Evolutionary conservation across 331 rosid genomes (phyloP).

Genomic region (Erythrophleum ivorense): DNA sequence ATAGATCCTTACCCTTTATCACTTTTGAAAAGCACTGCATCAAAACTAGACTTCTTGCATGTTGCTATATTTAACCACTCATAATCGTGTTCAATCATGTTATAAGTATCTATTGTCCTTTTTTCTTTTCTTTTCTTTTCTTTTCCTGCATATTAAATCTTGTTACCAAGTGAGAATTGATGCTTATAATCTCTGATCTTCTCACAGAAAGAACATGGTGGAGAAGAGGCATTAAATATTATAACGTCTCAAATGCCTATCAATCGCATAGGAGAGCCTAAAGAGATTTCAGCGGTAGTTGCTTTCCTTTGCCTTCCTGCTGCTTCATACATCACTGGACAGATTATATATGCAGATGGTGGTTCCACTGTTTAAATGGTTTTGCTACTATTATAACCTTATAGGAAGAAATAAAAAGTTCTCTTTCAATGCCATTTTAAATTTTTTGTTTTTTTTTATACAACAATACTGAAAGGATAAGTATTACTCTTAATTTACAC

Average conservation of each 20-base stretch:
- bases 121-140: background rate
- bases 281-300: background rate
- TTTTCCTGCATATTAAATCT: background rate
- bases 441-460: too few relatives aligned
- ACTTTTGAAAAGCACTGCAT: too few relatives aligned
- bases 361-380: background rate
- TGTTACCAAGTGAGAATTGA: background rate
- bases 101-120: background rate
- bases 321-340: constrained; percentile 9
- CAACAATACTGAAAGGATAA: too few relatives aligned
- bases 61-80: background rate
- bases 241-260: background rate
- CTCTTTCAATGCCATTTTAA: too few relatives aligned
- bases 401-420: too few relatives aligned
- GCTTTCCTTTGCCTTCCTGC: constrained; percentile 12
- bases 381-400: background rate
- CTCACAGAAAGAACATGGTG: background rate
- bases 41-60: background rate
- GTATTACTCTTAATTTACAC: too few relatives aligned
- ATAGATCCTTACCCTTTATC: background rate
- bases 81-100: background rate
- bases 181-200: background rate
- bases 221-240: background rate
- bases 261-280: background rate
- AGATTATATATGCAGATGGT: background rate